A percentile compares a stretch with the other conserved stretches of the same genome.
These are phyloP conservation scores for Sporothrix dimorphospora DNA, from an alignment of 2,329 filamentous ascomycete genomes.

Conservation along the genomic window DNA sequence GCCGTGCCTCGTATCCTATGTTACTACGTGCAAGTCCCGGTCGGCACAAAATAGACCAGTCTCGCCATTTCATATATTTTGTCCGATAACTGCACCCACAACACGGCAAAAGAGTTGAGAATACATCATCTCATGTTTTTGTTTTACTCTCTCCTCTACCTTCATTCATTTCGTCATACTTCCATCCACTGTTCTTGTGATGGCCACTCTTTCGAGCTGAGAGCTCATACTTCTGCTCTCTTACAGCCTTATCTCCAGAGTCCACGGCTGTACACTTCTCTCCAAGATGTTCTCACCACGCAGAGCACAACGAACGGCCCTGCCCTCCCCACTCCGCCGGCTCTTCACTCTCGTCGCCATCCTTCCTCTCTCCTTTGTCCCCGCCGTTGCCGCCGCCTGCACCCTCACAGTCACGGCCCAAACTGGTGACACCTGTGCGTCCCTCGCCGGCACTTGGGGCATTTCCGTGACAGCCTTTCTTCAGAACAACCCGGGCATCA, in stretches of 20 bases:
- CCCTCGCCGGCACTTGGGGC: slow-evolving; percentile 26
- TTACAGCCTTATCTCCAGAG: too few species aligned
- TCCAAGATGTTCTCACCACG: neutral
- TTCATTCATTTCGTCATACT: too few species aligned
- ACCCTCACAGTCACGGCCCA: slow-evolving; percentile 27
- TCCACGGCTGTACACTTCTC: too few species aligned
- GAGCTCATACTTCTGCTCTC: too few species aligned
- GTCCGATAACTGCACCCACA: neutral
- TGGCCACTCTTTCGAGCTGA: too few species aligned
- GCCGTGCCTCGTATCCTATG: neutral
- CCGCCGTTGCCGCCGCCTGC: slow-evolving; percentile 7
- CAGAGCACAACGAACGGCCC: too few species aligned
- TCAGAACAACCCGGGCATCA: slow-evolving; percentile 30
- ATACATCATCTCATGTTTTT: too few species aligned
- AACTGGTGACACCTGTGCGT: slow-evolving; percentile 29
- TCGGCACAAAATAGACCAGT: neutral
- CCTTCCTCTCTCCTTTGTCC: neutral
- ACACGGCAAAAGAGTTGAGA: too few species aligned
- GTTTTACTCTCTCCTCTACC: too few species aligned
- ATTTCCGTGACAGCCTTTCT: slow-evolving; percentile 28
- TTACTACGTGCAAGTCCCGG: neutral
- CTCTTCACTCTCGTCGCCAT: neutral
- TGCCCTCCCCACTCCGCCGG: too few species aligned
- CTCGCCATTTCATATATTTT: neutral
- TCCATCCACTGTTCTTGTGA: too few species aligned